Evolutionary conservation across 2,329 filamentous ascomycete species (phyloP).

Genomic region (Huntiella decipiens): DNA sequence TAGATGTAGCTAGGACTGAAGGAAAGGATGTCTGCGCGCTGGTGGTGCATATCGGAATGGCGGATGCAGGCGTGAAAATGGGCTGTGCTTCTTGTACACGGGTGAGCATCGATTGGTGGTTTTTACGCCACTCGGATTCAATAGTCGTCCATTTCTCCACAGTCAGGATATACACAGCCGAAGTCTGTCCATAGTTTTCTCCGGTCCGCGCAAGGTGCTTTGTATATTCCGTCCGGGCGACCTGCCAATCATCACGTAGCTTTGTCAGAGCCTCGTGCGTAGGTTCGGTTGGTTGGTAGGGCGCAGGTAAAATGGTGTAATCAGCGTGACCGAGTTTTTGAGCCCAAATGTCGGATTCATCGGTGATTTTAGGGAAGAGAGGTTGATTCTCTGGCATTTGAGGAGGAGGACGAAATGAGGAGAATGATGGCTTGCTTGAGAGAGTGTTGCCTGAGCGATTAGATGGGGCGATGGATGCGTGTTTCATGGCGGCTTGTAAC

Average conservation of each 20-base stretch:
- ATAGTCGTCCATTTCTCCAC: slow-evolving; percentile 77
- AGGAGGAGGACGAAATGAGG: slow-evolving; percentile 50
- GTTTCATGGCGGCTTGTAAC: slow-evolving; percentile 26
- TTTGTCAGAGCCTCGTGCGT: slow-evolving; percentile 38
- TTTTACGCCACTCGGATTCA: slow-evolving; percentile 52
- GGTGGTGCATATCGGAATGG: slow-evolving; percentile 13
- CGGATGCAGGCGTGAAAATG: slow-evolving; percentile 17
- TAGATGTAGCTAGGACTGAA: slow-evolving; percentile 9
- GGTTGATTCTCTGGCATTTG: slow-evolving; percentile 34
- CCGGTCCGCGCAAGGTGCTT: slow-evolving; percentile 75
- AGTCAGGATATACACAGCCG: slow-evolving; percentile 70
- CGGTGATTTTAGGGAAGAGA: slow-evolving; percentile 40
- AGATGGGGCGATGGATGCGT: slow-evolving; percentile 20
- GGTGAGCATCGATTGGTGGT: slow-evolving; percentile 45
- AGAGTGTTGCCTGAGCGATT: slow-evolving; percentile 29
- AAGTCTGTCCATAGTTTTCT: slow-evolving; percentile 79
- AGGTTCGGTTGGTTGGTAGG: slow-evolving; percentile 49
- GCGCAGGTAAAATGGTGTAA: slow-evolving; percentile 69
- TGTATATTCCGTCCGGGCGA: slow-evolving; percentile 68
- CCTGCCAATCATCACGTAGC: slow-evolving; percentile 63
- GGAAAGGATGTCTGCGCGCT: not conserved
- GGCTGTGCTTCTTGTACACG: slow-evolving; percentile 22
- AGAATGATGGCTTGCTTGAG: slow-evolving; percentile 48
- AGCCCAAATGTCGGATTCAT: slow-evolving; percentile 59
- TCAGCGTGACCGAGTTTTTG: slow-evolving; percentile 78